These are phyloP conservation scores for Aspergillus sp. DNA, from an alignment of 2,329 filamentous ascomycete species.

Conservation along the genomic window DNA sequence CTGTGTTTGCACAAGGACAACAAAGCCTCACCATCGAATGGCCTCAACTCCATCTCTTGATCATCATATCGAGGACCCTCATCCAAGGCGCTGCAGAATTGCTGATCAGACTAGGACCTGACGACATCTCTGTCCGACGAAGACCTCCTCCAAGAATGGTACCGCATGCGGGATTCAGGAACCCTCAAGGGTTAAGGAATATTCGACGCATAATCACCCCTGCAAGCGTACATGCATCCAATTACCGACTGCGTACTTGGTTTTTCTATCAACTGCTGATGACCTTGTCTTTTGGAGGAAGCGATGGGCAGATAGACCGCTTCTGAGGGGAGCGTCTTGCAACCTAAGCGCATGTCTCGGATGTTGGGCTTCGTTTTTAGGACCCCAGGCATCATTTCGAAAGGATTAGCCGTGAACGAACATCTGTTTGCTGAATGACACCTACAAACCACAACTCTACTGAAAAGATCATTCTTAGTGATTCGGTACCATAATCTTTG, in stretches of 20 bases:
- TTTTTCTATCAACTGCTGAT: neutral
- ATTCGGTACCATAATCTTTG: neutral
- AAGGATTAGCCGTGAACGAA: slow-evolving; percentile 1
- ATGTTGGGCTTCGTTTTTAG: slow-evolving; percentile 10
- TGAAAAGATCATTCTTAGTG: neutral
- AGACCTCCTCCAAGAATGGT: neutral
- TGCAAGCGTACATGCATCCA: neutral
- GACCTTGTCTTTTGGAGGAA: neutral
- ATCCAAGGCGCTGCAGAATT: neutral
- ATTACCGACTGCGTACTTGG: neutral
- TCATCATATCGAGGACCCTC: neutral
- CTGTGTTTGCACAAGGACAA: neutral
- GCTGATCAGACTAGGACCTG: neutral
- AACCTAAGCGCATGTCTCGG: slow-evolving; percentile 7
- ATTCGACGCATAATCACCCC: neutral
- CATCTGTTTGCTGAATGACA: neutral
- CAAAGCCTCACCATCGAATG: neutral
- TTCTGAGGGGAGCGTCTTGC: neutral
- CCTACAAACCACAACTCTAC: neutral
- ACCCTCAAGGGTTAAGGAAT: neutral
- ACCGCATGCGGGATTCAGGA: neutral
- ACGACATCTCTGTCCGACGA: neutral
- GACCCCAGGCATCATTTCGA: slow-evolving; percentile 6
- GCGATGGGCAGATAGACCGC: neutral
- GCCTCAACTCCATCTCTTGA: neutral